Evolutionary conservation across 2,329 filamentous ascomycete species (phyloP).

Genomic region (Pseudogymnoascus sp.): DNA sequence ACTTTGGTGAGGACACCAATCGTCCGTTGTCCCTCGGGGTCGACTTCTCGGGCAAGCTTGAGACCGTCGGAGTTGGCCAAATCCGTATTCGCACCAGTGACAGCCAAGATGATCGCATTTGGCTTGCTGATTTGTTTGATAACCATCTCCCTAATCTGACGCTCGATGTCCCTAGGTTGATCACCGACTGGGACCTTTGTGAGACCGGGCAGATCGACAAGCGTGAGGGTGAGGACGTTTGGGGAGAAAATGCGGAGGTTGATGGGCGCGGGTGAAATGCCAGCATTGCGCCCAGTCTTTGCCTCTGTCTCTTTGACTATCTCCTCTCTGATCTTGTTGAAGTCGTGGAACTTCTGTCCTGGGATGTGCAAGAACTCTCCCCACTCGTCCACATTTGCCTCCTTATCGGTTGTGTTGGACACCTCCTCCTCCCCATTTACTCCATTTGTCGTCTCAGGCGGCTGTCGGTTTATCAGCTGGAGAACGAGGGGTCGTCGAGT

Average conservation of each 20-base stretch:
- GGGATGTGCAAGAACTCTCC: constrained; percentile 98
- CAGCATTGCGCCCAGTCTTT: constrained; percentile 92
- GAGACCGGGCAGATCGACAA: constrained; percentile 92
- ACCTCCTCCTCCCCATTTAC: constrained; percentile 56
- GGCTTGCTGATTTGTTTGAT: constrained; percentile 97
- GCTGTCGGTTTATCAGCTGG: constrained; percentile 88
- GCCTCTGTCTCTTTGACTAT: constrained; percentile 93
- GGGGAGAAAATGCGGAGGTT: constrained; percentile 98
- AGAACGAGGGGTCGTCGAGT: constrained; percentile 92
- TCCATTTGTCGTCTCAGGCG: constrained; percentile 60
- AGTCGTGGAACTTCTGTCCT: constrained; percentile 95
- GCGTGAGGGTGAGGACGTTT: constrained; percentile 90
- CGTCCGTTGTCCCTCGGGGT: constrained; percentile 93
- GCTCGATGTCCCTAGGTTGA: constrained; percentile 92
- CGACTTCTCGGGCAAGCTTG: constrained; percentile 92
- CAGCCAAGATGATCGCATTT: constrained; percentile 94
- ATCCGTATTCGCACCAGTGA: constrained; percentile 95
- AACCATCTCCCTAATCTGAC: constrained; percentile 96
- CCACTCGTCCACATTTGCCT: constrained; percentile 92
- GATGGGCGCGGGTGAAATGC: constrained; percentile 94
- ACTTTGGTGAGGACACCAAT: constrained; percentile 99
- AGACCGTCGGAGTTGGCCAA: constrained; percentile 96
- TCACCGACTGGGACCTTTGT: constrained; percentile 96
- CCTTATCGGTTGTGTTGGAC: constrained; percentile 64
- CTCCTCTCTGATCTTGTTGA: constrained; percentile 96